A percentile compares a stretch with the other conserved stretches of the same genome.
phyloP scores from a whole-genome alignment of 768 basidiomycete species.

The Chalciporus chontae region DNA sequence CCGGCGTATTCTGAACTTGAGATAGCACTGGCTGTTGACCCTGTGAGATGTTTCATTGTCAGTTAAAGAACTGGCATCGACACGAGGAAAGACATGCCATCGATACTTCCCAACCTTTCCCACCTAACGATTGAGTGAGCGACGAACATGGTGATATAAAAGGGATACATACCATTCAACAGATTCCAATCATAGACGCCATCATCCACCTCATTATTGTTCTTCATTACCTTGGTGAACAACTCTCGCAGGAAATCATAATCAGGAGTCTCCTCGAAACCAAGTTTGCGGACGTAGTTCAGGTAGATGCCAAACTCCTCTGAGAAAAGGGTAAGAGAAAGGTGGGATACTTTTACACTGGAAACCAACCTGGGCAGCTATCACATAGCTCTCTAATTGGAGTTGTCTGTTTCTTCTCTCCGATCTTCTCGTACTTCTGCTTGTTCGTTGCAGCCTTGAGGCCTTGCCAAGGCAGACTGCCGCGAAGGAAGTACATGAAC shows the following conservation, averaged over 20 bases:
- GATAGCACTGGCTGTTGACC: conserved; percentile 63
- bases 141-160: neutral
- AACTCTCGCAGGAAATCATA: conserved; percentile 97
- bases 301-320: conserved; percentile 99
- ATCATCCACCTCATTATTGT: conserved; percentile 87
- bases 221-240: conserved; percentile 92
- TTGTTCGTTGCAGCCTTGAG: conserved; percentile 99
- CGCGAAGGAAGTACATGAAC: conserved; percentile 99
- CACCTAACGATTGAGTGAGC: conserved; percentile 45
- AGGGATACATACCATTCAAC: conserved; percentile 60
- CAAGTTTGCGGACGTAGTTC: conserved; percentile 98
- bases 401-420: conserved; percentile 99
- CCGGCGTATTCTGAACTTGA: conserved; percentile 57
- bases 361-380: conserved; percentile 78
- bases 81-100: conserved; percentile 46
- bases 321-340: conserved; percentile 31
- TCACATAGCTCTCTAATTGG: conserved; percentile 97
- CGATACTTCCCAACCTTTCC: conserved; percentile 91
- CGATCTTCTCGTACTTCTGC: conserved; percentile 99
- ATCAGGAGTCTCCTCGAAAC: conserved; percentile 98
- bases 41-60: conserved; percentile 29
- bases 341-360: neutral
- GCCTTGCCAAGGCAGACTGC: conserved; percentile 98
- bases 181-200: conserved; percentile 96
- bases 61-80: conserved; percentile 1